phyloP scores from a whole-genome alignment of 176 grass and related monocot species.

The bread wheat (Triticum aestivum) region IWGSC_CS_RefSeq_v2.1 NC_057797.1:370426494-370426993 shows the following conservation, averaged over 20 bases:
- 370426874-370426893: slow-evolving; percentile 12
- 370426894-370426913: slow-evolving; percentile 70
- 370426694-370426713: slow-evolving; percentile 80
- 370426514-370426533: slow-evolving; percentile 84
- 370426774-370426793: slow-evolving; percentile 18
- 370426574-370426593: slow-evolving; percentile 28
- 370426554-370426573: slow-evolving; percentile 67
- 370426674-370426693: slow-evolving; percentile 61
- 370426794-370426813: slow-evolving; percentile 47
- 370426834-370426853: slow-evolving; percentile 26
- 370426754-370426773: slow-evolving; percentile 62
- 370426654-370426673: slow-evolving; percentile 42
- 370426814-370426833: slow-evolving; percentile 53
- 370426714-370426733: slow-evolving; percentile 73
- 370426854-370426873: neutral
- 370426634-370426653: slow-evolving; percentile 65
- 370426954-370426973: slow-evolving; percentile 49
- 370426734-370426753: slow-evolving; percentile 80
- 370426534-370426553: slow-evolving; percentile 90
- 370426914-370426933: slow-evolving; percentile 68
- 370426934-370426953: slow-evolving; percentile 45
- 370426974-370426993: slow-evolving; percentile 75
- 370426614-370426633: slow-evolving; percentile 55
- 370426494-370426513: slow-evolving; percentile 85
- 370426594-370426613: slow-evolving; percentile 61